Percentiles rank a stretch among this genome's conserved stretches.
These are phyloP conservation scores for Metschnikowia cerradonensis DNA, from an alignment of 805 yeast species.

Conservation along the genomic window DNA sequence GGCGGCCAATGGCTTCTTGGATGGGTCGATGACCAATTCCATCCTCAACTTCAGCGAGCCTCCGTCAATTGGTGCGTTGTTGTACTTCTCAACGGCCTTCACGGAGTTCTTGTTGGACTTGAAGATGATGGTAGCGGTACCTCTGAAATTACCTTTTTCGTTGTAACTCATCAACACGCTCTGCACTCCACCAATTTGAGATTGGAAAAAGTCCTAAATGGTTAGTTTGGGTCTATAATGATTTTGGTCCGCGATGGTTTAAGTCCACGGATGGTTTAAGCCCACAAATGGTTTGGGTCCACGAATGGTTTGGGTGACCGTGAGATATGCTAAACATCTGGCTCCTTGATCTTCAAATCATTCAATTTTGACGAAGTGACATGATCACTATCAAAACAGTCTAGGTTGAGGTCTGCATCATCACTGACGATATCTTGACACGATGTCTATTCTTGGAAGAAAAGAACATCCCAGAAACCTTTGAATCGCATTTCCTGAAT, in stretches of 20 bases:
- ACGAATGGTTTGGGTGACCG: background rate
- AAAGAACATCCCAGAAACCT: background rate
- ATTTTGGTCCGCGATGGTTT: background rate
- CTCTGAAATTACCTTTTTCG: constrained; percentile 85
- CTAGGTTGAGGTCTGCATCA: background rate
- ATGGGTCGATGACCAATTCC: constrained; percentile 84
- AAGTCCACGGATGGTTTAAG: background rate
- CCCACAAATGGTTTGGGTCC: background rate
- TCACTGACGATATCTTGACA: background rate
- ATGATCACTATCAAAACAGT: background rate
- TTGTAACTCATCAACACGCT: constrained; percentile 73
- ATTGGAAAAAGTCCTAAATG: constrained; percentile 78
- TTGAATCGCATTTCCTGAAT: background rate
- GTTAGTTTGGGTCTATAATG: constrained; percentile 22
- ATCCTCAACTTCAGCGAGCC: constrained; percentile 72
- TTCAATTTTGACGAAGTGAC: background rate
- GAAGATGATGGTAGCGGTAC: constrained; percentile 86
- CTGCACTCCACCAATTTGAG: constrained; percentile 82
- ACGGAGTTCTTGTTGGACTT: constrained; percentile 64
- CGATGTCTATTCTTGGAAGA: background rate
- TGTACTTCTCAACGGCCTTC: constrained; percentile 75
- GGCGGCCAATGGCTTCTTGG: constrained; percentile 65
- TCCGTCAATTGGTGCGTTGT: constrained; percentile 90
- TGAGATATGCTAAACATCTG: background rate
- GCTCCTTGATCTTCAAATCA: background rate